These are phyloP conservation scores for Verticillium nonalfalfae DNA, from an alignment of 2,329 filamentous ascomycete species.

Conservation along the genomic window DNA sequence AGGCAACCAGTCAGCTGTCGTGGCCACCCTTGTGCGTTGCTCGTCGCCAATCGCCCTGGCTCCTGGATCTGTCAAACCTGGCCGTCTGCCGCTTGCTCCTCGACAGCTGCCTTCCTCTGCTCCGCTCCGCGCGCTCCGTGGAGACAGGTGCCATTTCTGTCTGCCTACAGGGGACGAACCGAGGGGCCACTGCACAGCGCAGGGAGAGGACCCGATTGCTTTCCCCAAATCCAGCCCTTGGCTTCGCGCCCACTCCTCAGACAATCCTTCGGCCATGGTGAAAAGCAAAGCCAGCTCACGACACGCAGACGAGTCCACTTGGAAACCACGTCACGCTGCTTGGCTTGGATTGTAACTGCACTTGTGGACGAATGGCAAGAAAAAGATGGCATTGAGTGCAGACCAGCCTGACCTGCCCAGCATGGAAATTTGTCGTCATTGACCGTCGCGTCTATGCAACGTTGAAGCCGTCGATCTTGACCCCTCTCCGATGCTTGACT, in stretches of 20 bases:
- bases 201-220: background rate
- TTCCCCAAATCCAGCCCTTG: background rate
- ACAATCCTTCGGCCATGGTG: background rate
- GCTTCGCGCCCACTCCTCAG: background rate
- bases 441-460: background rate
- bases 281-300: background rate
- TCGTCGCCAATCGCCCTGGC: background rate
- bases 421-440: background rate
- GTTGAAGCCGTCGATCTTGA: background rate
- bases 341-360: background rate
- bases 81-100: background rate
- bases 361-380: background rate
- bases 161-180: background rate
- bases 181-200: background rate
- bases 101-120: background rate
- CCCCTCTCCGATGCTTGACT: background rate
- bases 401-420: background rate
- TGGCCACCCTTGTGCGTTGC: background rate
- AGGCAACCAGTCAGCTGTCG: constrained; percentile 1
- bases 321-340: background rate
- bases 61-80: constrained; percentile 2
- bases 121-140: background rate
- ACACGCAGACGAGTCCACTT: background rate
- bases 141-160: background rate
- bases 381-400: background rate